These are phyloP conservation scores for Atractiella rhizophila DNA, from an alignment of 768 basidiomycete genomes.

Conservation along the genomic window DNA sequence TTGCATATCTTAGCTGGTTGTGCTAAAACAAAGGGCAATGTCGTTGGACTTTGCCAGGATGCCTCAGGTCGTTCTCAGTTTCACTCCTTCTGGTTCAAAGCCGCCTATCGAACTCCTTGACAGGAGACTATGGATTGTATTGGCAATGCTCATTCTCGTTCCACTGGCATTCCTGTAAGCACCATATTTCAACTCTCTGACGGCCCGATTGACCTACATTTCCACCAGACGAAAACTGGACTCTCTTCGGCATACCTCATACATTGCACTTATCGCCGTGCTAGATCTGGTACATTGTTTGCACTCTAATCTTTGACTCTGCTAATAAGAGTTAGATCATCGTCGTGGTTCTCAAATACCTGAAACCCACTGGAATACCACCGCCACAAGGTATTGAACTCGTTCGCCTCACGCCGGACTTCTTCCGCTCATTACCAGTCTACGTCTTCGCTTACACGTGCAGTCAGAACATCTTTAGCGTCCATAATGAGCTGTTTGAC, in stretches of 20 bases:
- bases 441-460: conserved; percentile 85
- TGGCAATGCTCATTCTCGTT: conserved; percentile 38
- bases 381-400: conserved; percentile 41
- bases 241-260: conserved; percentile 69
- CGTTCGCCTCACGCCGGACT: conserved; percentile 48
- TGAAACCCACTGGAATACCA: conserved; percentile 40
- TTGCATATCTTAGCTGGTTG: no score
- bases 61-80: conserved; percentile 49
- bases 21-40: no score
- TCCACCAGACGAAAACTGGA: conserved; percentile 61
- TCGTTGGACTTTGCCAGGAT: no score
- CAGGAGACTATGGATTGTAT: conserved; percentile 55
- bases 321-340: conserved; percentile 29
- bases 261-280: conserved; percentile 68
- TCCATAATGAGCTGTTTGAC: conserved; percentile 64
- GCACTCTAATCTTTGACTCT: not conserved
- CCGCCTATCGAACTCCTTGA: conserved; percentile 17
- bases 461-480: conserved; percentile 50
- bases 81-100: conserved; percentile 11
- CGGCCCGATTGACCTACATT: conserved; percentile 36
- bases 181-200: conserved; percentile 3
- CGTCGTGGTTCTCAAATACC: conserved; percentile 54
- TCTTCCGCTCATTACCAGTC: conserved; percentile 68
- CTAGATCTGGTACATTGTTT: conserved; percentile 18
- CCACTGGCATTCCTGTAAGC: conserved; percentile 7